phyloP scores from a whole-genome alignment of 331 rosid genomes.

The Cydonia oblonga region DNA sequence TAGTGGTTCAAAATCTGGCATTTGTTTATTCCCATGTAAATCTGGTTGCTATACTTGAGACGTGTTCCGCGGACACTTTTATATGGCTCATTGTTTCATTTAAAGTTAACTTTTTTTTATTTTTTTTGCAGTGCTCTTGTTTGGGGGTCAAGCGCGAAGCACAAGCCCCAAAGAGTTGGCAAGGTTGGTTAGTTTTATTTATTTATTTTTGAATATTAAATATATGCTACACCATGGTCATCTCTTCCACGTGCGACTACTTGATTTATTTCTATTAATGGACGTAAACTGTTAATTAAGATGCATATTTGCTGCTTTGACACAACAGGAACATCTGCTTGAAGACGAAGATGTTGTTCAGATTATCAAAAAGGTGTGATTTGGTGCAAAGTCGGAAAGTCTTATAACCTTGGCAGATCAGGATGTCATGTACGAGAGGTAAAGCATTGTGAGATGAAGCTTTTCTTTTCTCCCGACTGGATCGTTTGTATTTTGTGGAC shows the following conservation, averaged over 20 bases:
- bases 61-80: neutral
- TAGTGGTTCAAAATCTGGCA: neutral
- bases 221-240: neutral
- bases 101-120: neutral
- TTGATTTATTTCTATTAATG: neutral
- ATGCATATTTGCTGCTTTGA: neutral
- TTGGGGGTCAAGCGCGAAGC: constrained; percentile 95
- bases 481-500: neutral
- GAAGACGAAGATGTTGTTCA: constrained; percentile 99
- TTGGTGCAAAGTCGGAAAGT: neutral
- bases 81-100: neutral
- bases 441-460: neutral
- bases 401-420: neutral
- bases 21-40: neutral
- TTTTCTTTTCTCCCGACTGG: neutral
- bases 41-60: neutral
- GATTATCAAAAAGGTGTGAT: constrained; percentile 76
- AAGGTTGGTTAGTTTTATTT: constrained; percentile 36
- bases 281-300: neutral
- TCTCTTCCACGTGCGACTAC: neutral
- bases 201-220: too few relatives aligned
- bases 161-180: constrained; percentile 99
- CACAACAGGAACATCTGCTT: constrained; percentile 69
- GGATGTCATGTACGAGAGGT: neutral
- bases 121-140: constrained; percentile 66